These are phyloP conservation scores for Lolium multiflorum DNA, from an alignment of 176 grass and related monocot genomes.

Conservation along the genomic window DNA sequence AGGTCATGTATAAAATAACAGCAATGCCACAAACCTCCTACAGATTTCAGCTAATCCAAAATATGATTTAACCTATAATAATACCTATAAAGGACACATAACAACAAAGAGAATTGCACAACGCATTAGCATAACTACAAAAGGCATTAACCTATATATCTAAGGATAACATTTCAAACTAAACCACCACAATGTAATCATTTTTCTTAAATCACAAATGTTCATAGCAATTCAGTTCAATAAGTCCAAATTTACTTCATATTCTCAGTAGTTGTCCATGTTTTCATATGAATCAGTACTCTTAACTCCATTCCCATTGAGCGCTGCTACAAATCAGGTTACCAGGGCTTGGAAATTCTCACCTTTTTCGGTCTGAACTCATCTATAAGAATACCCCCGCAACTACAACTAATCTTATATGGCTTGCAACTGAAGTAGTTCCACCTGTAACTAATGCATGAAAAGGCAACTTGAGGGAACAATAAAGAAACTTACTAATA, in stretches of 20 bases:
- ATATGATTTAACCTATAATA: too few relatives aligned
- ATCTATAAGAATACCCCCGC: too few relatives aligned
- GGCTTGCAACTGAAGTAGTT: too few relatives aligned
- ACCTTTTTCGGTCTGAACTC: slow-evolving; percentile 65
- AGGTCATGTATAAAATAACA: not conserved
- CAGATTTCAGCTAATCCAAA: not conserved
- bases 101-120: not conserved
- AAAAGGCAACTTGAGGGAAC: too few relatives aligned
- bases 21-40: not conserved
- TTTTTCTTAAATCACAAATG: not conserved
- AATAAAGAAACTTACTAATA: too few relatives aligned
- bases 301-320: not conserved
- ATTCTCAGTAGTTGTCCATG: not conserved
- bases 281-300: not conserved
- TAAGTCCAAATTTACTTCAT: not conserved
- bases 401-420: too few relatives aligned
- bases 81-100: not conserved
- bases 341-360: not conserved
- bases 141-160: not conserved
- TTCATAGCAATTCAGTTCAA: not conserved
- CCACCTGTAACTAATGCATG: too few relatives aligned
- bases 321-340: not conserved
- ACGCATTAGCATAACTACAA: not conserved
- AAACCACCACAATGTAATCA: not conserved
- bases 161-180: slow-evolving; percentile 5